Evolutionary conservation across 805 yeast species (phyloP), one percentile per base, ranked within the genome.

Genomic region (Komagataella mondaviorum): DNA sequence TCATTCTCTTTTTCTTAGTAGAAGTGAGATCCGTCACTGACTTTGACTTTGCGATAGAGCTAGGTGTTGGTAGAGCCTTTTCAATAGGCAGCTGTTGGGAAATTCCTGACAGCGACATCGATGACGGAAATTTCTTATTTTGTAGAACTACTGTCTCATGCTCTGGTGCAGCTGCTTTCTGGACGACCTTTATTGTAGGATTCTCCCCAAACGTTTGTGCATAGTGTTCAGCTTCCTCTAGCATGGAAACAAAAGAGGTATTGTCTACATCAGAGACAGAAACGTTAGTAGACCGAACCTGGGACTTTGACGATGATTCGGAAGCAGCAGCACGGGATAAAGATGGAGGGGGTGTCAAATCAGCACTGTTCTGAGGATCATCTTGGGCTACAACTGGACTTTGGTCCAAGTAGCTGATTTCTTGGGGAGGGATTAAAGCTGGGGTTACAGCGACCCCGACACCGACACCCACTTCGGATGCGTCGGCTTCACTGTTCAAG

Each of bases 401-500:
- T 8, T 30, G 39, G 39, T 30, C 39, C n/a, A 30, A 30, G 8
- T 30, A 30, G 39, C 39, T 30, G 10, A 30, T 30, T 30, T 30
- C 39, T 30, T 30, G 39, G 14, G 39, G 39, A 30, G 39, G 14
- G 39, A 14, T 30, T 14, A 30, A 8, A 30, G 39, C 39, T 12
- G 39, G n/a, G n/a, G 5, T 30, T 10, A 30, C 39, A 4, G 39
- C 39, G 14, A 30, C 52, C 1, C 23, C 17, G 18, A 39, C 24
- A 23, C 46, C 52, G 10, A 52, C 55, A 22, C 23, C 49, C 12
- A 54, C 60, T n/a, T 49, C 50, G 2, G 51, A 51, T 6, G 48
- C 52, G 6, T 56, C 57, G 6, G 50, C 54, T 39, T 57, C 63
- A 46, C 54, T 60, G 12, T 51, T 44, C 3, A 58, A 56, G 12